Evolutionary conservation across 2,329 filamentous ascomycete species (phyloP).

Genomic region (Microdochium paspali): DNA sequence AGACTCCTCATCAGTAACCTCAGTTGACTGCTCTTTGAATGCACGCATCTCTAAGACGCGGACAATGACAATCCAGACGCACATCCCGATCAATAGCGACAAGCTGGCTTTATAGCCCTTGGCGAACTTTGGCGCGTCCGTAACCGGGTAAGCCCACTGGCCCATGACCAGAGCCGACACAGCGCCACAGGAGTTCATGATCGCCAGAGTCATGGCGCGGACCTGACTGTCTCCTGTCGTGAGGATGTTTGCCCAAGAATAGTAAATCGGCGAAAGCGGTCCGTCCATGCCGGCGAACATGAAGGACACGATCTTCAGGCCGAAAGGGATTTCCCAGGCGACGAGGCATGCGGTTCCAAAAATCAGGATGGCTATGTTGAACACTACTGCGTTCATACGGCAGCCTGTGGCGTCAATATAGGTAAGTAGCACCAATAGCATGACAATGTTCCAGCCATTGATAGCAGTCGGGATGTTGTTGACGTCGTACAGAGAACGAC

Average conservation of each 20-base stretch:
- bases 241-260: conserved; percentile 24
- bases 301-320: conserved; percentile 21
- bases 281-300: conserved; percentile 24
- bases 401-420: conserved; percentile 23
- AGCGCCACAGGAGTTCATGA: conserved; percentile 21
- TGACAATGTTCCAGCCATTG: conserved; percentile 23
- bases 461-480: conserved; percentile 40
- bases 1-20: conserved; percentile 2
- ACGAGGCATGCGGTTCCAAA: conserved; percentile 20
- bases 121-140: conserved; percentile 17
- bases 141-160: conserved; percentile 22
- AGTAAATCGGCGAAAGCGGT: conserved; percentile 23
- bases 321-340: conserved; percentile 19
- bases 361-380: conserved; percentile 23
- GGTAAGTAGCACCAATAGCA: conserved; percentile 32
- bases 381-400: conserved; percentile 20
- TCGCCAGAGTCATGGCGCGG: conserved; percentile 24
- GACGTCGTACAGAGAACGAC: conserved; percentile 31
- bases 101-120: conserved; percentile 19
- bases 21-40: neutral
- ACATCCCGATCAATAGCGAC: conserved; percentile 13
- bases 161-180: conserved; percentile 20
- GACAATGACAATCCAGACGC: conserved; percentile 12
- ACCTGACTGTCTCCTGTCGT: conserved; percentile 22
- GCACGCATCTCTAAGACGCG: conserved; percentile 7